Evolutionary conservation across 2,329 filamentous ascomycete genomes (phyloP).

Genomic region (Colletotrichum sp.): DNA sequence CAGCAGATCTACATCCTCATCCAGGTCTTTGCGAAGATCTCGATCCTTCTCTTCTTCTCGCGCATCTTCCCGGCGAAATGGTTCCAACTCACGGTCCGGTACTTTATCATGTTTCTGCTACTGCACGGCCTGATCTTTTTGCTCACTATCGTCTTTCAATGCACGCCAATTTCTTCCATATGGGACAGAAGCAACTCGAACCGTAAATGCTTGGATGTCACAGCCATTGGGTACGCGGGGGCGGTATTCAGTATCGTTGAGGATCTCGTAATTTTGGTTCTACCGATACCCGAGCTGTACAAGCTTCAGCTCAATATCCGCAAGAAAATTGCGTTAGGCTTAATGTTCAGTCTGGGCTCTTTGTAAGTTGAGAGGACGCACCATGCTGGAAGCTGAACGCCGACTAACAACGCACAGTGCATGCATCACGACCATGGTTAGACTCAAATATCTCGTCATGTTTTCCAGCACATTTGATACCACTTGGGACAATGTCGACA

Average conservation of each 20-base stretch:
- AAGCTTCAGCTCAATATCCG: constrained; percentile 66
- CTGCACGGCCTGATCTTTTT: constrained; percentile 24
- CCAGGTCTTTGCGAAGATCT: constrained; percentile 28
- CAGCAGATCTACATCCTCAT: constrained; percentile 28
- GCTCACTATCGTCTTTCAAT: constrained; percentile 24
- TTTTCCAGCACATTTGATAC: constrained; percentile 15
- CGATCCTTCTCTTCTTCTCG: constrained; percentile 28
- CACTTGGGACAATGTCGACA: constrained; percentile 35
- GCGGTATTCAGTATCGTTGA: constrained; percentile 73
- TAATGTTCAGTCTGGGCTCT: constrained; percentile 71
- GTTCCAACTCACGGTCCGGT: constrained; percentile 21
- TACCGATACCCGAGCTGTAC: constrained; percentile 68
- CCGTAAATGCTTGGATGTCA: constrained; percentile 60
- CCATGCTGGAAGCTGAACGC: not conserved
- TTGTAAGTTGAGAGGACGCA: constrained; percentile 55
- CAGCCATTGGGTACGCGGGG: constrained; percentile 69
- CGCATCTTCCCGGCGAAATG: constrained; percentile 24
- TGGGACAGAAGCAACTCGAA: constrained; percentile 21
- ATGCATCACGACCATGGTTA: constrained; percentile 23
- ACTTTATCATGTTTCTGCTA: constrained; percentile 19
- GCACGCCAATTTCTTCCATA: constrained; percentile 16
- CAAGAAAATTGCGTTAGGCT: constrained; percentile 68
- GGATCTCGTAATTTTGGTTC: constrained; percentile 68
- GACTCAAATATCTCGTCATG: constrained; percentile 22
- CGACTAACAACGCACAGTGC: constrained; percentile 13